Evolutionary conservation across 176 grass and related monocot genomes (phyloP).

Genomic region (Tuctoria greenei): DNA sequence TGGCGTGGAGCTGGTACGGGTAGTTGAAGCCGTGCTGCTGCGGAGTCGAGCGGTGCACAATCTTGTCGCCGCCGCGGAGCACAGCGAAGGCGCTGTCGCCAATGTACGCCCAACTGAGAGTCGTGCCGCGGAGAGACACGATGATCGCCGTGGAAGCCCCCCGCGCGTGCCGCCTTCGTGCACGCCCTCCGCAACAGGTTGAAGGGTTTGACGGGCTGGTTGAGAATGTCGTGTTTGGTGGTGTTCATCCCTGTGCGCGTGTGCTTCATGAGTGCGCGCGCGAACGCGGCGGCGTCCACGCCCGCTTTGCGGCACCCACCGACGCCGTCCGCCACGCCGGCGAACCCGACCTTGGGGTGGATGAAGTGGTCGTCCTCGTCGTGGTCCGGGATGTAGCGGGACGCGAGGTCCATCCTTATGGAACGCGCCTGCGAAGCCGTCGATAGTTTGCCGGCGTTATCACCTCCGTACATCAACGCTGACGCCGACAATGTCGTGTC

Average conservation of each 20-base stretch:
- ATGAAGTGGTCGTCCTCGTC: constrained; percentile 36
- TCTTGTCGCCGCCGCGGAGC: constrained; percentile 11
- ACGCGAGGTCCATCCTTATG: neutral
- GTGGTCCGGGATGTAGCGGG: constrained; percentile 22
- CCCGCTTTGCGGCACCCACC: neutral
- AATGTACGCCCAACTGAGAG: constrained; percentile 30
- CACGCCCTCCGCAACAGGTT: neutral
- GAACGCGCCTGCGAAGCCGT: no score
- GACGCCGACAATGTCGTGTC: no score
- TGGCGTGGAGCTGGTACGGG: constrained; percentile 28
- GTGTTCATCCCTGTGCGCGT: neutral
- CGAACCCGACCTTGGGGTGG: neutral
- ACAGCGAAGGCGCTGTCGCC: constrained; percentile 36
- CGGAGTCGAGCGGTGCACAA: neutral
- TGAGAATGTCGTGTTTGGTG: neutral
- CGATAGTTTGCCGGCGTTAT: no score
- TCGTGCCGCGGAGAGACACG: constrained; percentile 18
- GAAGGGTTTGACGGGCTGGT: neutral
- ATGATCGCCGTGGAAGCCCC: constrained; percentile 29
- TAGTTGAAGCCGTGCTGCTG: constrained; percentile 22
- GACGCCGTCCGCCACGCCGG: constrained; percentile 47
- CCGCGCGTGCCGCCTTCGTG: neutral
- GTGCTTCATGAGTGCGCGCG: neutral
- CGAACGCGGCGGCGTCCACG: constrained; percentile 33
- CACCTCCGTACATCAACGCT: no score